Evolutionary conservation across 2,329 filamentous ascomycete species (phyloP), one percentile per base, ranked within the genome.

Genomic region (Colletotrichum melonis): DNA sequence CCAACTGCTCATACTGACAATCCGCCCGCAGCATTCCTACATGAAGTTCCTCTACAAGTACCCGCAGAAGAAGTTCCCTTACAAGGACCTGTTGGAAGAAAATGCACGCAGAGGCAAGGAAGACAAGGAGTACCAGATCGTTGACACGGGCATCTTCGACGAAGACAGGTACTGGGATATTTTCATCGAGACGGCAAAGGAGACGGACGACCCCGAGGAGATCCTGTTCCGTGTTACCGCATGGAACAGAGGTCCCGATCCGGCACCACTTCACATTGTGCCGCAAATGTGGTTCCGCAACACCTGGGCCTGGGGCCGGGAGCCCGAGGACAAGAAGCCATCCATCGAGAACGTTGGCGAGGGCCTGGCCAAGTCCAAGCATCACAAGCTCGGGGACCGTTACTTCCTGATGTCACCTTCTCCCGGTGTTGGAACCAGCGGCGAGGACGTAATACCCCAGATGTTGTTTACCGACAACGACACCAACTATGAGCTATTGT

Each of bases 21-120:
- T 22, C 28, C 38, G 24, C 67, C 71, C 73, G 35, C 81, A 95
- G 94, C 95, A 98, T 84, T 97, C 96, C 32, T 98, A 98, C 87
- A 98, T 98, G 96, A 98, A 98, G 83, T 97, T 92, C 80, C 92
- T 98, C 77, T 98, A 98, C 90, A 98, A 98, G 84, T 97, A 98
- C 79, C 97, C 97, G 0, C 96, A 98, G 84, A 90, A 89, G 78
- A 91, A 92, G 75, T 98, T 98, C 79, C 97, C 96, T 2, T 98
- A 98, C 86, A 89, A 98, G 82, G 92, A 98, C 76, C 87, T 98
- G 59, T 86, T 97, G 76, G 87, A 94, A 76, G 94, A 97, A 80
- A 98, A 98, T 80, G 95, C 92, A 56, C 90, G 88, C 76, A 91
- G 95, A 76, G 88, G 89, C 69, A 94, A 92, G 82, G 82, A 91